Base-by-base conservation (phyloP, 306 rosid genomes). In the Abrus pulchellus region DNA sequence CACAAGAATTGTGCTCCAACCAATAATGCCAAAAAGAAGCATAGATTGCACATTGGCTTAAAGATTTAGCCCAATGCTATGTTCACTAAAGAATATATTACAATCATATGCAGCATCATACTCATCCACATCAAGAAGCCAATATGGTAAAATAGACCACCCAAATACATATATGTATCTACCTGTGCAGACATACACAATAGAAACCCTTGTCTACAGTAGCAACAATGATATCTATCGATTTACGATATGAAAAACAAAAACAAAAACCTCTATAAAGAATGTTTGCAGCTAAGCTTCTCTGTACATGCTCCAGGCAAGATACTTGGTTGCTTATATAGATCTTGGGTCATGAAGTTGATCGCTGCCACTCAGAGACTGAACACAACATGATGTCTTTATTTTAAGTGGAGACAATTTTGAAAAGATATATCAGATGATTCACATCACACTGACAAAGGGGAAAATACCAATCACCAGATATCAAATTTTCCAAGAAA, bases 401-500 rank as follows among this genome's bases (percentile, higher is more conserved):
- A 11, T 29, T 64, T 63, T 32, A 28, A 75, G 59, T 41, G 43
- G 63, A 7, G 54, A 68, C 28, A 36, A 61, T 8, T 71, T 69
- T 66, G 50, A 43, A 72, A 9, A 40, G n/a, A 63, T 41, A 76
- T 60, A 80, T 63, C 65, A 34, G 14, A 20, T 20, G 20, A 20
- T 20, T 20, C 20, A 20, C 20, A 38, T 7, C 71, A 9, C 77
- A 72, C 34, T 12, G 29, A 41, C 63, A 62, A 64, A 75, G 36
- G 52, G 2, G 36, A 67, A 78, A 47, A 34, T 62, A 56, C 64
- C 59, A 71, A 40, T 61, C 72, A 74, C 32, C 45, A 60, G 49
- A 76, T 47, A 70, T 3, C 49, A 36, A 44, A 33, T 83, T 68
- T 34, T 63, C 76, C 69, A 68, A 41, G 72, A 84, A 67, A 77